A percentile compares a stretch with the other conserved stretches of the same genome.
Conservation (phyloP, 2,329 filamentous ascomycete genomes). For the Rhexocercosporidium sp. region DNA sequence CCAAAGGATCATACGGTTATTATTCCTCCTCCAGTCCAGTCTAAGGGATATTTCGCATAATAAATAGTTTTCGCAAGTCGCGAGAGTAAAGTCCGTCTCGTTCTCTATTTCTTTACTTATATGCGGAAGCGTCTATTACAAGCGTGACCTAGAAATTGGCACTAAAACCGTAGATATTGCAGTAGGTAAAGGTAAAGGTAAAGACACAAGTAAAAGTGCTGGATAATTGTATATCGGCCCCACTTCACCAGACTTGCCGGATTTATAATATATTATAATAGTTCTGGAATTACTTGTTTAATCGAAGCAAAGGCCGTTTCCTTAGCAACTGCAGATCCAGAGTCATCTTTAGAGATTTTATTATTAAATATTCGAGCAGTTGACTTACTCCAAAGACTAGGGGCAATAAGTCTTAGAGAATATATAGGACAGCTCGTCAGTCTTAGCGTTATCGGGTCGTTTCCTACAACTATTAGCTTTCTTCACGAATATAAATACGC, state of each 20-base stretch:
- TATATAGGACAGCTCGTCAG: conserved; percentile 76
- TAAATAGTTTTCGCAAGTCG: conserved; percentile 89
- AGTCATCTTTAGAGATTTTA: conserved; percentile 46
- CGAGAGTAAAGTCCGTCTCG: no score
- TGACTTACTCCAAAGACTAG: conserved; percentile 71
- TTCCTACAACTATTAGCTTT: conserved; percentile 62
- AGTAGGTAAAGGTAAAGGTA: no score
- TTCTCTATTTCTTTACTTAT: no score
- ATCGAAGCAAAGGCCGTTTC: conserved; percentile 94
- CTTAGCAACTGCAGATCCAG: conserved; percentile 66
- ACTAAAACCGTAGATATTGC: no score
- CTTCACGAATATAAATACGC: conserved; percentile 80
- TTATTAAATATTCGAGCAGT: conserved; percentile 71
- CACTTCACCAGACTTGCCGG: conserved; percentile 72
- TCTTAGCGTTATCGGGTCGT: conserved; percentile 68
- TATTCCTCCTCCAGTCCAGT: conserved; percentile 43
- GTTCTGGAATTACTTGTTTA: conserved; percentile 85
- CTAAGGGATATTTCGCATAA: conserved; percentile 88
- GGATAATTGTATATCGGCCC: no score
- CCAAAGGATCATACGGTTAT: conserved; percentile 31
- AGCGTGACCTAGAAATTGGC: no score
- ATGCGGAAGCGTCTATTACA: no score
- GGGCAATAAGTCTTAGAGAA: conserved; percentile 75
- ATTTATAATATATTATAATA: conserved; percentile 83
- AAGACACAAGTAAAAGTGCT: no score